Evolutionary conservation across 2,329 filamentous ascomycete genomes (phyloP).

Genomic region (Graphium sp.): DNA sequence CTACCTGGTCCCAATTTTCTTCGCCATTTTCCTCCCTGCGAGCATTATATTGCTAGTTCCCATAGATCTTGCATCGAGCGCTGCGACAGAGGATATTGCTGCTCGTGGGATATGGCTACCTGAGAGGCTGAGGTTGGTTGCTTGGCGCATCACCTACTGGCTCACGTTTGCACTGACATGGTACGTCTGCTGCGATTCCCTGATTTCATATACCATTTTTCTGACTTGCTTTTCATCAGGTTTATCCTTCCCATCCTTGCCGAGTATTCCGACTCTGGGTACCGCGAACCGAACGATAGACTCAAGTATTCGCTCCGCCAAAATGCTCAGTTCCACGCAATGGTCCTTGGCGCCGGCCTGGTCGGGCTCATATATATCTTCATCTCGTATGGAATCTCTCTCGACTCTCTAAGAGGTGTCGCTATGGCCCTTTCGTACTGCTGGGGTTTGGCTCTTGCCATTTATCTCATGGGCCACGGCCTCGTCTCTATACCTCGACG

Average conservation of each 20-base stretch:
- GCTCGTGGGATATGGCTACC: constrained; percentile 78
- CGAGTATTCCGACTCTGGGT: constrained; percentile 89
- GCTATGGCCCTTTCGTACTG: constrained; percentile 92
- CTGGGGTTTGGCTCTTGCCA: constrained; percentile 80
- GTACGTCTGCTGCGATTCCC: constrained; percentile 26
- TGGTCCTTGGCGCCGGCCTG: constrained; percentile 53
- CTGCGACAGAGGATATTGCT: constrained; percentile 52
- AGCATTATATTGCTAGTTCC: constrained; percentile 86
- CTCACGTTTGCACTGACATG: constrained; percentile 89
- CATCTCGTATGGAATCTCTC: constrained; percentile 56
- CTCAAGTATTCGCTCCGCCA: constrained; percentile 70
- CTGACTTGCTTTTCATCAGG: constrained; percentile 25
- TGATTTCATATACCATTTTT: constrained; percentile 7
- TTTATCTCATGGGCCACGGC: constrained; percentile 96
- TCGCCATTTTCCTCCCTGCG: constrained; percentile 83
- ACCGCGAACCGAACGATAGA: constrained; percentile 68
- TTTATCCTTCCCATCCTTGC: constrained; percentile 82
- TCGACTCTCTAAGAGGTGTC: constrained; percentile 60
- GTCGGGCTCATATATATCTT: constrained; percentile 73
- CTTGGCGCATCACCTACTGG: constrained; percentile 95
- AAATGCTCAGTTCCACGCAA: constrained; percentile 79
- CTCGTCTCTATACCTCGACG: constrained; percentile 77
- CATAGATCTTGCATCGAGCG: constrained; percentile 83
- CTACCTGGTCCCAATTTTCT: constrained; percentile 81
- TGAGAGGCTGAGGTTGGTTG: constrained; percentile 59